These are phyloP conservation scores for Candida dajiaensis DNA, from an alignment of 805 yeast genomes.

Conservation along the genomic window DNA sequence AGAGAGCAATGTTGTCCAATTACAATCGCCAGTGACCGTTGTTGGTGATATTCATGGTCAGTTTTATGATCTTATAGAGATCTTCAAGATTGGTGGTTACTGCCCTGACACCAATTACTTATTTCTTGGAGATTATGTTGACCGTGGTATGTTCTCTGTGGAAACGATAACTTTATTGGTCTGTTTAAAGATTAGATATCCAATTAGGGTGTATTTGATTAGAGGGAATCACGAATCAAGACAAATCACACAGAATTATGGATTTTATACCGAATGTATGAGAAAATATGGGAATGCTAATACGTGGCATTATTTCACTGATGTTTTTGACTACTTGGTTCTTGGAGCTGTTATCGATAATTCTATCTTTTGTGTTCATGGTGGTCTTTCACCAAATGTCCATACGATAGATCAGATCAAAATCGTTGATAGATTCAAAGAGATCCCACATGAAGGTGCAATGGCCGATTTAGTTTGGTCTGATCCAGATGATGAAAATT, in stretches of 20 bases:
- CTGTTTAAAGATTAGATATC: constrained; percentile 81
- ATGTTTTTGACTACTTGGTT: constrained; percentile 85
- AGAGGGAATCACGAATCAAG: constrained; percentile 97
- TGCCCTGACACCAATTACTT: constrained; percentile 92
- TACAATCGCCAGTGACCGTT: constrained; percentile 83
- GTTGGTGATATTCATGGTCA: constrained; percentile 99
- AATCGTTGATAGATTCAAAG: constrained; percentile 85
- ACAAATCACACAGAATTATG: constrained; percentile 95
- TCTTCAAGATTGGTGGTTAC: constrained; percentile 87
- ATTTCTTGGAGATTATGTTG: constrained; percentile 94
- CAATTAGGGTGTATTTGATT: constrained; percentile 71
- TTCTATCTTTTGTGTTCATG: constrained; percentile 90
- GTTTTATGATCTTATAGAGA: constrained; percentile 87
- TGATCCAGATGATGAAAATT: constrained; percentile 83
- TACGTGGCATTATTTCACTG: constrained; percentile 89
- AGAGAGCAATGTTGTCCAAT: constrained; percentile 83
- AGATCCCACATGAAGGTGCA: constrained; percentile 98
- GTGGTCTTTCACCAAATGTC: constrained; percentile 92
- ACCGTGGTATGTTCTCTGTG: constrained; percentile 87
- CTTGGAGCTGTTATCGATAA: constrained; percentile 87
- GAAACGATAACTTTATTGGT: constrained; percentile 86
- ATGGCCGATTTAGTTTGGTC: constrained; percentile 99
- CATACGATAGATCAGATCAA: constrained; percentile 90
- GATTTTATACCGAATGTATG: constrained; percentile 91
- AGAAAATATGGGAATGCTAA: constrained; percentile 76